Evolutionary conservation across 345 rosid species (phyloP), one percentile per base, ranked within the genome.

Genomic region (Combretum micranthum): DNA sequence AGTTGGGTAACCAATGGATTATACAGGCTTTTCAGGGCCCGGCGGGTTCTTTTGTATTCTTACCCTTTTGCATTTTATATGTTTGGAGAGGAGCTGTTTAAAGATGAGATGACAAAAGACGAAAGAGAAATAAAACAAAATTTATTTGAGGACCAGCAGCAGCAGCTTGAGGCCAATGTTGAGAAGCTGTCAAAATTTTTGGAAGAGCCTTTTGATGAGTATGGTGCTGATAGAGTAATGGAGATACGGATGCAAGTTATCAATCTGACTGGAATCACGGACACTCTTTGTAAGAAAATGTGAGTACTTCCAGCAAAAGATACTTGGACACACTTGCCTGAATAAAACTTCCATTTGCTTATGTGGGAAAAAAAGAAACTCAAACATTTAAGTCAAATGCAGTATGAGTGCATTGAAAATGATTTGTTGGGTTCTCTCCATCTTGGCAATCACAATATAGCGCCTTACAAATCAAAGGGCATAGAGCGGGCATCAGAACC

Each of bases 101-200:
- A 65, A 47, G 95, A 84, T 61, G 92, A 83, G 71, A 88, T 88
- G 95, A 78, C 80, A 43, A 1, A 59, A 18, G 76, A 76, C 20
- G 88, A 79, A 61, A 82, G 90, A 64, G 90, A 75, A 45, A 76
- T 84, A 50, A 92, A 86, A 63, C 81, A 83, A 66, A 77, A 78
- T 65, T 74, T 92, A 42, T 92, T 88, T 62, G 98, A 91, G 80
- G 94, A 91, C 71, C 98, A 91, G 77, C 98, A 91, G 65, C 96
- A 91, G 64, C 98, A 87, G 73, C 94, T 91, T 39, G 98, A 91
- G 75, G 75, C 75, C 46, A 87, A 83, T 57, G 94, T 91, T 37
- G 98, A 91, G 83, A 91, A 71, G 52, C 96, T 91, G 53, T 91
- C 98, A 22, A 85, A 83, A 83, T 66, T 64, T 59, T 74, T 91